phyloP scores from a whole-genome alignment of 345 rosid species.

The Trapa incisa region DNA sequence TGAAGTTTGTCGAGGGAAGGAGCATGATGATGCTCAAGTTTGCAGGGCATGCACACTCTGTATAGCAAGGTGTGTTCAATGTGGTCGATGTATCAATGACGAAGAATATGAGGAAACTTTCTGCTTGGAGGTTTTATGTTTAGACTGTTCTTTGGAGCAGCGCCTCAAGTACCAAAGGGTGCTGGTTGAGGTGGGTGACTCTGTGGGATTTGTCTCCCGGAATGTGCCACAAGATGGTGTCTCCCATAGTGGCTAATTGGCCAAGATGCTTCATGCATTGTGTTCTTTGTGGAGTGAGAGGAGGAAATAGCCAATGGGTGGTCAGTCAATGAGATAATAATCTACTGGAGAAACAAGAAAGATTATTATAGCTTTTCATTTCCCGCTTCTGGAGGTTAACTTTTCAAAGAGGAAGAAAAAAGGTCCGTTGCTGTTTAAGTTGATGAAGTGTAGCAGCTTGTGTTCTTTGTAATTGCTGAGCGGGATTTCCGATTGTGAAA shows the following conservation, averaged over 20 bases:
- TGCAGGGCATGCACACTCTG: slow-evolving; percentile 91
- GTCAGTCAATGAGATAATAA: neutral
- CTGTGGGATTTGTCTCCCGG: slow-evolving; percentile 12
- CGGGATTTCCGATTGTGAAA: neutral
- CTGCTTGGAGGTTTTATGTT: slow-evolving; percentile 63
- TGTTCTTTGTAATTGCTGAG: neutral
- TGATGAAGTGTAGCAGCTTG: neutral
- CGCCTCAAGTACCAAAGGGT: slow-evolving; percentile 17
- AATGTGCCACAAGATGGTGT: slow-evolving; percentile 12
- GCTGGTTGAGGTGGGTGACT: slow-evolving; percentile 15
- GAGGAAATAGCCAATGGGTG: neutral
- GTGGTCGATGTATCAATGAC: slow-evolving; percentile 81
- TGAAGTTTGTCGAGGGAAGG: slow-evolving; percentile 53
- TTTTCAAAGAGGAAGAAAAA: neutral
- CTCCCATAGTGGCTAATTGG: slow-evolving; percentile 24
- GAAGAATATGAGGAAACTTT: slow-evolving; percentile 78
- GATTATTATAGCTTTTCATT: neutral
- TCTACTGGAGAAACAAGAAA: neutral
- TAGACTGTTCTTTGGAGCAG: slow-evolving; percentile 37
- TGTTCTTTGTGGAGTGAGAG: neutral
- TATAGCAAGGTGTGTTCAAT: slow-evolving; percentile 61
- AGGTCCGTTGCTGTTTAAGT: neutral
- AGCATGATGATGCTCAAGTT: slow-evolving; percentile 15
- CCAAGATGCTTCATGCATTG: neutral
- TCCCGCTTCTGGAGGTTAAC: neutral